A percentile compares a stretch with the other conserved stretches of the same genome.
Evolutionary conservation across 768 basidiomycete genomes (phyloP).

Genomic region (Udeniomyces megalosporus): DNA sequence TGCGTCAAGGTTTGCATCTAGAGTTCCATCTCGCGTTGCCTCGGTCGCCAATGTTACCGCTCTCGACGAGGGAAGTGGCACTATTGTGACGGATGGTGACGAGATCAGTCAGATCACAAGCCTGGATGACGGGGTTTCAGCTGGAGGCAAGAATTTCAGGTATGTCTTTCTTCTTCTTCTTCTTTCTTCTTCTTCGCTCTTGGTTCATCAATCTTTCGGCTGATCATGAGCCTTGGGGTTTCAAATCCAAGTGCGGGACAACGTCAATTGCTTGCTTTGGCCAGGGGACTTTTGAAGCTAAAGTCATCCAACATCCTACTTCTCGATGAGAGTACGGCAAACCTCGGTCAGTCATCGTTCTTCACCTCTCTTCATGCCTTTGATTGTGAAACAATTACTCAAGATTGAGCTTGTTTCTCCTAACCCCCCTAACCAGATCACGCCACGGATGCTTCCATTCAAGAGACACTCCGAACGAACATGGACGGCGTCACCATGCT

Average conservation of each 20-base stretch:
- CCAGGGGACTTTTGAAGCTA: slow-evolving; percentile 22
- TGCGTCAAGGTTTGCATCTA: not conserved
- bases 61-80: not conserved
- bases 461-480: slow-evolving; percentile 21
- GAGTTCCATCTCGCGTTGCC: not conserved
- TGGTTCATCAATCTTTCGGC: not conserved
- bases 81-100: not conserved
- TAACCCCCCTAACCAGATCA: not conserved
- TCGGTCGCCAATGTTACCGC: not conserved
- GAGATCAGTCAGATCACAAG: slow-evolving; percentile 21
- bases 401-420: too few species aligned
- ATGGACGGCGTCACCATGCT: slow-evolving; percentile 22
- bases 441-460: slow-evolving; percentile 24
- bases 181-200: not conserved
- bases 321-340: slow-evolving; percentile 25
- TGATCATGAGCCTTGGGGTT: not conserved
- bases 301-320: slow-evolving; percentile 21
- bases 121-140: slow-evolving; percentile 23
- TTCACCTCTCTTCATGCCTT: too few species aligned
- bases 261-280: slow-evolving; percentile 26
- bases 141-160: slow-evolving; percentile 20
- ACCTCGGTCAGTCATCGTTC: slow-evolving; percentile 15
- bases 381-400: too few species aligned
- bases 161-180: not conserved
- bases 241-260: slow-evolving; percentile 25